Base-by-base conservation (phyloP, 257 asterid species). In the Eustoma russellianum region DNA sequence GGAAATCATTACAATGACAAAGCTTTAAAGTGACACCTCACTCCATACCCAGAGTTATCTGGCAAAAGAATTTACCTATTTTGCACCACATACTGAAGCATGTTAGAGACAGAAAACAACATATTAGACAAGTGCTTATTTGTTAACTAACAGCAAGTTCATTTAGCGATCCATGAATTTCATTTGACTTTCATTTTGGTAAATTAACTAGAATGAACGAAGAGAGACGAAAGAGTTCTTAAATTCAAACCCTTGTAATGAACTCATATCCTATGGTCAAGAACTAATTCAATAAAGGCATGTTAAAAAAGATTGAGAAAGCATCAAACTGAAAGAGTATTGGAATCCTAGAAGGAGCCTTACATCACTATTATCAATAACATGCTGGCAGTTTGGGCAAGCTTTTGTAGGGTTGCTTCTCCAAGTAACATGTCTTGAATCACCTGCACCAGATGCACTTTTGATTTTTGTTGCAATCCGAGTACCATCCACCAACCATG, bases 401-500 rank as follows among this genome's bases (percentile, higher is more conserved):
- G 82, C 66, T 78, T 69, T 87, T 0, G 95, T 65, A 2, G 98
- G 97, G 61, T 92, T 81, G 91, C 97, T 88, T 66, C 80, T 77
- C 93, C 93, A 88, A 60, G 67, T 68, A 58, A 68, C 71, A 60
- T 65, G 61, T 59, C 48, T 70, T 0, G 81, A 90, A 68, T 87
- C 83, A 45, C 70, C 59, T 62, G 79, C 55, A 53, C 71, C 77
- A 4, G 97, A 92, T 14, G 97, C 98, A 45, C 81, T 88, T 74
- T 77, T 81, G 52, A 91, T 91, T 73, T 91, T 91, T 8, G 95
- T 67, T 60, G 98, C 98, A 19, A 91, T 66, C 74, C 98, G 74
- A 30, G 62, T 88, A 14, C 81, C 65, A 69, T 92, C 98, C 50
- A 92, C 90, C 75, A 92, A 61, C 98, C 98, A 92, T 41, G 94